phyloP scores from a whole-genome alignment of 345 rosid genomes.

The Mallotus nudiflorus region DNA sequence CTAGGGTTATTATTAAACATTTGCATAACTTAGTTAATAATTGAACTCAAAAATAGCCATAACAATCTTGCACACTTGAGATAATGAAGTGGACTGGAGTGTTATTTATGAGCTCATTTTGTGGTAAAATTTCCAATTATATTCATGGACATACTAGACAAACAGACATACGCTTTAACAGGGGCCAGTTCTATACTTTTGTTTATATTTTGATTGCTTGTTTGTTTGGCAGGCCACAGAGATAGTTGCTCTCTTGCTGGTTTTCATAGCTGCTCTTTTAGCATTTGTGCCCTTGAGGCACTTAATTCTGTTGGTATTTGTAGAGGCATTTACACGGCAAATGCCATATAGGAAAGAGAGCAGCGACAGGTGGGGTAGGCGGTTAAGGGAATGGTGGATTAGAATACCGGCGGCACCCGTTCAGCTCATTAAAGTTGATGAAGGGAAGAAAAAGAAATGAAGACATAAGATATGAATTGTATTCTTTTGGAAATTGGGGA shows the following conservation, averaged over 20 bases:
- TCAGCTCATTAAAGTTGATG: constrained; percentile 55
- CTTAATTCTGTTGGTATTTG: constrained; percentile 47
- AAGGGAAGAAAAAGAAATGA: constrained; percentile 66
- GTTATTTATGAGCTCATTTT: no score
- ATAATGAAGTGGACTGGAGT: no score
- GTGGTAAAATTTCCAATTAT: no score
- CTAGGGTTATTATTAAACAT: no score
- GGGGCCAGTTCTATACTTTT: not conserved
- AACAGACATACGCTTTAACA: not conserved
- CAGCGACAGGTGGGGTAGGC: constrained; percentile 56
- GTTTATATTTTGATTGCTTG: constrained; percentile 1
- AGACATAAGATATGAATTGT: not conserved
- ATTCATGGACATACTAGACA: not conserved
- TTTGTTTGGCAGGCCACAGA: constrained; percentile 65
- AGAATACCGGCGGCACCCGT: constrained; percentile 92
- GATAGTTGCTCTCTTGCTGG: constrained; percentile 57
- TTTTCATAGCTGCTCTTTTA: constrained; percentile 46
- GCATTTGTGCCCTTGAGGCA: constrained; percentile 61
- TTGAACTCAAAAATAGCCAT: no score
- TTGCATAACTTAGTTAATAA: no score
- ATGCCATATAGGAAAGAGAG: constrained; percentile 74
- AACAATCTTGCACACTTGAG: no score
- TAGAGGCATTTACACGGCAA: constrained; percentile 82
- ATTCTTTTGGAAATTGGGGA: constrained; percentile 17
- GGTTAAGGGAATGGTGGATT: constrained; percentile 93